Base-by-base conservation (phyloP, 306 rosid species). In the Astragalus membranaceus region DNA sequence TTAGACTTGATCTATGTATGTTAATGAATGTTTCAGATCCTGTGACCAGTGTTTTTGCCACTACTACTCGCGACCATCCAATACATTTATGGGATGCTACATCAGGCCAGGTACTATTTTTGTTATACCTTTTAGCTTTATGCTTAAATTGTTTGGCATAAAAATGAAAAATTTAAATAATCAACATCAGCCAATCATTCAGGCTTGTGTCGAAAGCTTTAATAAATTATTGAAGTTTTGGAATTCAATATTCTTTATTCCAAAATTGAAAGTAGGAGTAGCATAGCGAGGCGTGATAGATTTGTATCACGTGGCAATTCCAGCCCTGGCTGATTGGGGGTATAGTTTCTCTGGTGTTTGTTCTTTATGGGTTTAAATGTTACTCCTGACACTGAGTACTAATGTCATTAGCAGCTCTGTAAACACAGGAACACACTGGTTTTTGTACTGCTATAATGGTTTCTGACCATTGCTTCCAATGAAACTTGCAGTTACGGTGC, bases 31-130 rank as follows among this genome's bases (percentile, higher is more conserved):
- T 85, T 82, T 80, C 87, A 94, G 98, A 94, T 78, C 85, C 72
- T 7, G 88, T 87, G 73, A 90, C 90, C 68, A 81, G 82, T 83
- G 98, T 94, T 82, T 90, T 90, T 60, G 98, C 97, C 1, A 94
- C 85, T 43, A 85, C 98, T 5, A 82, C 96, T 47, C 92, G 91
- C 1, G 96, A 90, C 65, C 98, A 90, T 88, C 98, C 98, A 0
- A 94, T 94, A 81, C 98, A 94, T 88, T 85, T 94, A 44, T 94
- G 97, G 98, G 98, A 94, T 87, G 97, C 96, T 69, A 63, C 86
- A 10, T 82, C 96, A 5, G 98, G 96, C 69, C 87, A 90, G 96
- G 98, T 94, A 77, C 70, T 61, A 47, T 20, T 56, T 16, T 63
- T 14, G 23, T 76, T 35, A 2, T 3, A 51, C 47, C 11, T 54